Evolutionary conservation across 345 rosid species (phyloP), one percentile per base, ranked within the genome.

Genomic region (Eucalyptus paniculata): DNA sequence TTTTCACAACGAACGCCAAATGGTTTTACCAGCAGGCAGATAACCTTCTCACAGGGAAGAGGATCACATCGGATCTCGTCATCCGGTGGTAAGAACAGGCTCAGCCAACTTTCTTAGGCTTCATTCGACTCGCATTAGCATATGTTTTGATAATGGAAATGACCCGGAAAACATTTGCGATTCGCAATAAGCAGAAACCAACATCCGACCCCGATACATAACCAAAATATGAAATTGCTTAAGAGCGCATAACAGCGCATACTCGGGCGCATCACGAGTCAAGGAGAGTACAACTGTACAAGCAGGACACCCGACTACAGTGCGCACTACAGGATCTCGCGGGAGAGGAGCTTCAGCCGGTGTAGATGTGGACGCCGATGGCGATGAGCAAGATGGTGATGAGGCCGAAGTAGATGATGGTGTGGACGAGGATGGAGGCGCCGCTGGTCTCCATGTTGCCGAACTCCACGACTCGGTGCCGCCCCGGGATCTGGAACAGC

Each of bases 381-480:
- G 94, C 95, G 80, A 94, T 92, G 62, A 93, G 93, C 91, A 94
- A 91, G 92, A 94, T 93, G 89, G 96, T 93, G 92, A 94, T 90
- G 91, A 94, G 94, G 88, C 93, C 94, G 44, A 93, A 93, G 91
- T 65, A 94, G 90, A 94, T 91, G 88, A 93, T 91, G 26, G 95
- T 89, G 87, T 94, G 96, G 18, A 94, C 95, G 18, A 93, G 90
- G 53, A 94, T 92, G 4, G 96, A 89, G 15, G 95, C 94, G 16
- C 94, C 94, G 32, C 95, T 94, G 6, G 96, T 94, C 91, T 94
- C 91, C 94, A 94, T 93, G 88, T 88, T 94, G 45, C 95, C 96
- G 50, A 94, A 94, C 34, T 94, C 96, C 40, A 94, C 95, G 7
- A 92, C 93, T 67, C 94, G 86, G 28, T 89, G 87, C 53, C 86